Evolutionary conservation across 2,329 filamentous ascomycete species (phyloP), one percentile per base, ranked within the genome.

Genomic region (Lasiodiplodia gonubiensis): DNA sequence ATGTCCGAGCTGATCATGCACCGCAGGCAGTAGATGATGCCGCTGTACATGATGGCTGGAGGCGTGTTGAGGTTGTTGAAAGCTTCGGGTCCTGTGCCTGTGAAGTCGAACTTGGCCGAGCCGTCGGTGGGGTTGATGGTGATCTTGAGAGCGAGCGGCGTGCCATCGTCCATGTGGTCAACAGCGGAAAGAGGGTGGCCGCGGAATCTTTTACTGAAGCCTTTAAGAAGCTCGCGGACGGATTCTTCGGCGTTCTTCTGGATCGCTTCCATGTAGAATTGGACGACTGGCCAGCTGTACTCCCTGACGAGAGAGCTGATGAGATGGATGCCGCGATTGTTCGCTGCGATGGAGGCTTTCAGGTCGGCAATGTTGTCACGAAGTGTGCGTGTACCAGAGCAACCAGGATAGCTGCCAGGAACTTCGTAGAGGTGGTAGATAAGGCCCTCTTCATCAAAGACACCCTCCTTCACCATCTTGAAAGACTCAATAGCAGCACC

Each of bases 1-100:
- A 81, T 80, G 33, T 81, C 78, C 0, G 70, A 39, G 21, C 73
- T 69, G 27, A 81, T 71, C 3, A 81, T 71, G 49, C 77, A 79
- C 3, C 79, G 75, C 21, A 81, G 71, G 23, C 71, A 74, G 67
- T 81, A 81, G 65, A 81, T 79, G 55, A 80, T 78, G 37, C 79
- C 94, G 10, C 85, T 89, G 73, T 91, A 94, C 78, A 74, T 74
- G 55, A 71, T 70, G 30, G 68, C 68, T 10, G 61, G 55, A 2
- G 70, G 69, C 12, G 75, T 76, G 68, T 72, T 71, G 63, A 61
- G 51, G 55, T 70, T 72, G 11, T 64, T 61, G 25, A 59, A 71
- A n/a, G 68, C 63, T 21, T 72, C 59, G 18, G 69, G 67, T 2
- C 59, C 70, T 3, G 70, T 71, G 57, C 70, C 70, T 3, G 52